Percentiles rank a stretch among this genome's conserved stretches.
Evolutionary conservation across 768 basidiomycete genomes (phyloP).

Genomic region (Tylopilus intermedius): DNA sequence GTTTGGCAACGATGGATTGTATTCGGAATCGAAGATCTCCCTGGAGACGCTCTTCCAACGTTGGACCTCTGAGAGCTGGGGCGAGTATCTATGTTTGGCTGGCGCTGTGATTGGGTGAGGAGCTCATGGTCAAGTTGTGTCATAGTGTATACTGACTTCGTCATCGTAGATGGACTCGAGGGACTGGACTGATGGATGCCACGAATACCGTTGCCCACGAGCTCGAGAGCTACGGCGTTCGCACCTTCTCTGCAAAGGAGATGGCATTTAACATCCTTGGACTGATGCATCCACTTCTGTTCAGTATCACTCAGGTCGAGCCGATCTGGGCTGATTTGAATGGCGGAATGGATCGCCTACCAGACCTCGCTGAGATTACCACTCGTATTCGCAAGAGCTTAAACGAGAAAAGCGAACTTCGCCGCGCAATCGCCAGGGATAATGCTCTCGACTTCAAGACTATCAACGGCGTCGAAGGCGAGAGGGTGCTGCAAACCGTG

Average conservation of each 20-base stretch:
- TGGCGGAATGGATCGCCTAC: conserved; percentile 96
- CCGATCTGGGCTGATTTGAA: conserved; percentile 99
- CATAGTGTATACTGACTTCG: conserved; percentile 6
- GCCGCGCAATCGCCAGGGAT: conserved; percentile 89
- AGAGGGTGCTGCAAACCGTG: conserved; percentile 87
- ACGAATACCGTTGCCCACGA: conserved; percentile 94
- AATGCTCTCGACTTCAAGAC: conserved; percentile 95
- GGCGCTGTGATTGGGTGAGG: conserved; percentile 95
- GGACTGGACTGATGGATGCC: conserved; percentile 94
- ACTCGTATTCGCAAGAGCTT: conserved; percentile 77
- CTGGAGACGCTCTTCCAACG: conserved; percentile 97
- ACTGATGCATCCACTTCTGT: conserved; percentile 97
- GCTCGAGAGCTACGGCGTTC: conserved; percentile 86
- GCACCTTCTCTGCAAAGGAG: conserved; percentile 99
- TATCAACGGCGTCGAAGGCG: conserved; percentile 85
- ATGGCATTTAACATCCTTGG: conserved; percentile 99
- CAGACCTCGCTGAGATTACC: conserved; percentile 91
- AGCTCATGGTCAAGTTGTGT: conserved; percentile 7
- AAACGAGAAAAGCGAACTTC: conserved; percentile 84
- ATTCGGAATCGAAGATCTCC: conserved; percentile 97
- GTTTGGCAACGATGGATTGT: conserved; percentile 96
- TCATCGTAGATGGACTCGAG: conserved; percentile 82
- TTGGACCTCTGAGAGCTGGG: conserved; percentile 98
- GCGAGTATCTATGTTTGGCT: conserved; percentile 95
- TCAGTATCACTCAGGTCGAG: conserved; percentile 99